A percentile compares a stretch with the other conserved stretches of the same genome.
These are phyloP conservation scores for Xylariomycetidae sp. DNA, from an alignment of 2,329 filamentous ascomycete genomes.

Conservation along the genomic window DNA sequence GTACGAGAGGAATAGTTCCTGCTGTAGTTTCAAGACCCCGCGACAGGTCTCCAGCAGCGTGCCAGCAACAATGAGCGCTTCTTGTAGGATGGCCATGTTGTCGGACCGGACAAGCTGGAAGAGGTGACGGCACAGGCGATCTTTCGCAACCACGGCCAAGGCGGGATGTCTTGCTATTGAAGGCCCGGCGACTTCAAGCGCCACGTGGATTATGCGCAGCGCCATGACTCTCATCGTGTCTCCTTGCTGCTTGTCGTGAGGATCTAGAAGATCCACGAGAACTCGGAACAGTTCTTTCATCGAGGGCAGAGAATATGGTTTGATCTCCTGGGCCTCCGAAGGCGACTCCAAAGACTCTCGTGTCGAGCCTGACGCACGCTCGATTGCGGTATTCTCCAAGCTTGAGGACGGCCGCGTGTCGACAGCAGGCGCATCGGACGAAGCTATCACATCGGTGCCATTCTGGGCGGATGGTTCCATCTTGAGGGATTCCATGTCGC, in stretches of 20 bases:
- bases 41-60: slow-evolving; percentile 88
- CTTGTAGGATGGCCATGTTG: slow-evolving; percentile 90
- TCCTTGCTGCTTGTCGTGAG: slow-evolving; percentile 85
- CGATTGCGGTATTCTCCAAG: slow-evolving; percentile 31
- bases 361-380: slow-evolving; percentile 18
- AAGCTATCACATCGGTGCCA: slow-evolving; percentile 52
- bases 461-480: slow-evolving; percentile 77
- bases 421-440: slow-evolving; percentile 37
- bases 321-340: slow-evolving; percentile 48
- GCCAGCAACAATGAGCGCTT: slow-evolving; percentile 85
- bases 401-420: slow-evolving; percentile 36
- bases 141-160: slow-evolving; percentile 80
- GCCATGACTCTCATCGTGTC: slow-evolving; percentile 98
- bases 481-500: slow-evolving; percentile 68
- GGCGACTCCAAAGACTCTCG: slow-evolving; percentile 17
- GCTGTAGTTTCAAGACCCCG: slow-evolving; percentile 85
- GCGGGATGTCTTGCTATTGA: slow-evolving; percentile 91
- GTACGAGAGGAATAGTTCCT: slow-evolving; percentile 93
- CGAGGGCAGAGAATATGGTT: slow-evolving; percentile 88
- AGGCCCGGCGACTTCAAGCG: slow-evolving; percentile 89
- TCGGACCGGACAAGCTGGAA: slow-evolving; percentile 96
- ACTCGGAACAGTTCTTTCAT: slow-evolving; percentile 93
- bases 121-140: slow-evolving; percentile 86
- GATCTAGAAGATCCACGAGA: slow-evolving; percentile 86
- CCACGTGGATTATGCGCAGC: slow-evolving; percentile 91